Evolutionary conservation across 306 rosid species (phyloP).

Genomic region (Cotoneaster glaucophyllus): DNA sequence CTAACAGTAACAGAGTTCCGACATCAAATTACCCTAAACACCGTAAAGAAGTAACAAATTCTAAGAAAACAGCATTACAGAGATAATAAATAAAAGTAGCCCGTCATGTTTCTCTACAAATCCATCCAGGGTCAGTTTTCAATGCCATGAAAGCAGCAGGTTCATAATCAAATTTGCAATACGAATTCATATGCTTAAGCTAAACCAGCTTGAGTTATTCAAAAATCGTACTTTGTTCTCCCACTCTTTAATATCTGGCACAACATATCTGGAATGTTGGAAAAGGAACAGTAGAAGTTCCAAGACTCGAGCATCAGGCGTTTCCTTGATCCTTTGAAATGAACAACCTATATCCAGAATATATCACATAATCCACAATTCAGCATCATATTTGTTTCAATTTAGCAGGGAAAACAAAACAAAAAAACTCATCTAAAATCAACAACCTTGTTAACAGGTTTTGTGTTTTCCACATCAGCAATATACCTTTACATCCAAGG

Average conservation of each 20-base stretch:
- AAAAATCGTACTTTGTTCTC: slow-evolving; percentile 85
- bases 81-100: no score
- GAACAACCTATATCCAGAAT: slow-evolving; percentile 57
- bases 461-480: not conserved
- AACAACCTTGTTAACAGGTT: not conserved
- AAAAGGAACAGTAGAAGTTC: slow-evolving; percentile 63
- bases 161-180: not conserved
- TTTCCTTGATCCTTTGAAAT: slow-evolving; percentile 97
- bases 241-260: slow-evolving; percentile 83
- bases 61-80: no score
- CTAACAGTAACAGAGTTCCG: no score
- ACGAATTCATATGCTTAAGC: not conserved
- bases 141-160: not conserved
- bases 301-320: slow-evolving; percentile 93
- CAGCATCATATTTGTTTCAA: not conserved
- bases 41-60: no score
- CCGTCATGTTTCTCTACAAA: no score
- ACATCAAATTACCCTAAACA: no score
- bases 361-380: not conserved
- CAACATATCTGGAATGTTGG: slow-evolving; percentile 57
- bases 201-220: slow-evolving; percentile 6
- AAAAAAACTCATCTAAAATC: not conserved
- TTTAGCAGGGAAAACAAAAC: not conserved
- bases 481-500: slow-evolving; percentile 80
- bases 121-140: not conserved